Evolutionary conservation across 78 protist species (phyloP).

Genomic region (Tieghemostelium lacteum): DNA sequence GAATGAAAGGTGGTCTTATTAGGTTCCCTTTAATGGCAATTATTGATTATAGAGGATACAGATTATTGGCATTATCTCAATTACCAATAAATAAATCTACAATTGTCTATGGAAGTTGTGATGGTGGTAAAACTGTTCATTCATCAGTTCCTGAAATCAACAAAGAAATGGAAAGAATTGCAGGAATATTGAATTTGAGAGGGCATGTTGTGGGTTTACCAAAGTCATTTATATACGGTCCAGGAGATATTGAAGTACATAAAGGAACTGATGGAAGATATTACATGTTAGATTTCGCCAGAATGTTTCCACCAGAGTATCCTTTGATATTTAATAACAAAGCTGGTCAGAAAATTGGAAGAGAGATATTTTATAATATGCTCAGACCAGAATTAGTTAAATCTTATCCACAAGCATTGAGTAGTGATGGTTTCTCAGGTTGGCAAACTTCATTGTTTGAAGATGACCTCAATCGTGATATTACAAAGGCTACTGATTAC

Average conservation of each 20-base stretch:
- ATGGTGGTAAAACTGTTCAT: conserved; percentile 65
- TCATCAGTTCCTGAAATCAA: neutral
- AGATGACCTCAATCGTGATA: conserved; percentile 13
- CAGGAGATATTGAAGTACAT: conserved; percentile 75
- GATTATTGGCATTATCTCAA: conserved; percentile 53
- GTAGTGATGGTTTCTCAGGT: conserved; percentile 60
- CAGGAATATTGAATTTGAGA: conserved; percentile 6
- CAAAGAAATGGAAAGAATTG: conserved; percentile 26
- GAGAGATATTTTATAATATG: conserved; percentile 39
- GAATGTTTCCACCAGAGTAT: conserved; percentile 62
- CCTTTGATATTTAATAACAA: neutral
- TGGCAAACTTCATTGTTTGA: conserved; percentile 3
- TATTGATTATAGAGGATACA: conserved; percentile 75
- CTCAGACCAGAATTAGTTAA: conserved; percentile 54
- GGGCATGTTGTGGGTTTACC: conserved; percentile 11
- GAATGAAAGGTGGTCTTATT: conserved; percentile 4
- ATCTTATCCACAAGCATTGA: neutral
- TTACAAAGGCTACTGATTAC: neutral
- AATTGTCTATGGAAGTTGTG: conserved; percentile 76
- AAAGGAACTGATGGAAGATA: neutral
- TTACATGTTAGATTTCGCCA: conserved; percentile 48
- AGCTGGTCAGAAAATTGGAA: conserved; percentile 17
- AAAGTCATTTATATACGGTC: conserved; percentile 34
- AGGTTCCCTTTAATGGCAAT: conserved; percentile 69
- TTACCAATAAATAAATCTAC: conserved; percentile 63